These are phyloP conservation scores for Metarhizium humberi DNA, from an alignment of 2,329 filamentous ascomycete species.

Conservation along the genomic window DNA sequence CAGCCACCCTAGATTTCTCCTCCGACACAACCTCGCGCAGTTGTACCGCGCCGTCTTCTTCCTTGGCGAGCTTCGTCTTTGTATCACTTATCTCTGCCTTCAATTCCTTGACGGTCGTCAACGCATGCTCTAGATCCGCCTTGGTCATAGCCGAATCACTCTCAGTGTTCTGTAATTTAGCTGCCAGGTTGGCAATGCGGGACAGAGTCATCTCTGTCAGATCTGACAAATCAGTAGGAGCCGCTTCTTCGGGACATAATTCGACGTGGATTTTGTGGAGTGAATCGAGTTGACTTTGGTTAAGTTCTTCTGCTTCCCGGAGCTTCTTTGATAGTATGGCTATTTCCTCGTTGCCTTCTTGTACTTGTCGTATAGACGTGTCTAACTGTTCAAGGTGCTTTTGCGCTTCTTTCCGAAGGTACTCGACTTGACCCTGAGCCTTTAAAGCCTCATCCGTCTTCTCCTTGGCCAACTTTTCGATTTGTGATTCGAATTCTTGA, in stretches of 20 bases:
- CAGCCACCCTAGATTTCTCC: constrained; percentile 43
- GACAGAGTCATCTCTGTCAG: constrained; percentile 52
- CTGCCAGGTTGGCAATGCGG: constrained; percentile 47
- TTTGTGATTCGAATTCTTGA: constrained; percentile 58
- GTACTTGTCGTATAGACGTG: constrained; percentile 47
- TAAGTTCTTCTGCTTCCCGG: constrained; percentile 39
- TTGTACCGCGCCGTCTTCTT: constrained; percentile 41
- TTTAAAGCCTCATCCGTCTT: constrained; percentile 48
- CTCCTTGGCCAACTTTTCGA: constrained; percentile 54
- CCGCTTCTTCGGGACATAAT: constrained; percentile 40
- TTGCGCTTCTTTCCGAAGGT: constrained; percentile 50
- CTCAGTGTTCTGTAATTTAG: constrained; percentile 51
- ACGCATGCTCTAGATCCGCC: constrained; percentile 53
- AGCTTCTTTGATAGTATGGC: constrained; percentile 38
- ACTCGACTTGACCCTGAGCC: constrained; percentile 52
- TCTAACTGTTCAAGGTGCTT: constrained; percentile 52
- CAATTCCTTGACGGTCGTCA: constrained; percentile 43
- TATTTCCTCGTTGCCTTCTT: constrained; percentile 43
- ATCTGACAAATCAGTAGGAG: constrained; percentile 47
- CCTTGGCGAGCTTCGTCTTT: constrained; percentile 40
- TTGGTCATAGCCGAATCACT: constrained; percentile 50
- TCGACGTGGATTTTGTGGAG: constrained; percentile 52
- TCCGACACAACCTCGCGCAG: constrained; percentile 44
- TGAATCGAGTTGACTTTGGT: constrained; percentile 40
- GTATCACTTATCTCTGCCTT: constrained; percentile 47